These are phyloP conservation scores for Linum usitatissimum DNA, from an alignment of 345 rosid genomes.

Conservation along the genomic window DNA sequence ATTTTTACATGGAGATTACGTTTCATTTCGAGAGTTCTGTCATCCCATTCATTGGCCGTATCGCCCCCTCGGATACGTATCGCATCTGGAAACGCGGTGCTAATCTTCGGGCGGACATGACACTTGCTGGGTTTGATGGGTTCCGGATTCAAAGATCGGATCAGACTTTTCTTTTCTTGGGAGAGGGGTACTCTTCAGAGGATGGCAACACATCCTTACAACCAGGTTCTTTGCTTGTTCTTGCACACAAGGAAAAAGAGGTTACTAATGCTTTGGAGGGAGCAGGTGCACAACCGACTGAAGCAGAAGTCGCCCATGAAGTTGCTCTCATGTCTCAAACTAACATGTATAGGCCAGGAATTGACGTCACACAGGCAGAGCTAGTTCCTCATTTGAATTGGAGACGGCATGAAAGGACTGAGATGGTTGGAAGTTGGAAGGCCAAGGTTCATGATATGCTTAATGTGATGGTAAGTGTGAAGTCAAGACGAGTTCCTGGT, in stretches of 20 bases:
- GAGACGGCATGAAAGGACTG: constrained; percentile 97
- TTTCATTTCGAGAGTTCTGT: constrained; percentile 98
- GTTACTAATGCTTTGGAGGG: constrained; percentile 95
- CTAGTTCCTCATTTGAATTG: constrained; percentile 81
- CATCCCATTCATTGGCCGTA: constrained; percentile 88
- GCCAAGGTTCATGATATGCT: constrained; percentile 96
- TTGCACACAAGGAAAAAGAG: constrained; percentile 91
- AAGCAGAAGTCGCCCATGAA: constrained; percentile 87
- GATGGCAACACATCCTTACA: constrained; percentile 54
- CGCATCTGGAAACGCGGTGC: constrained; percentile 98
- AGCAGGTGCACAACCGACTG: constrained; percentile 88
- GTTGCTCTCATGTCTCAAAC: constrained; percentile 96
- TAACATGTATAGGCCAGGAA: constrained; percentile 98
- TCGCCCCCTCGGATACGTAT: constrained; percentile 98
- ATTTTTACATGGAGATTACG: constrained; percentile 95
- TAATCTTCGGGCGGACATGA: constrained; percentile 97
- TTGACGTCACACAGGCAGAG: constrained; percentile 95
- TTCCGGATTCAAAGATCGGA: constrained; percentile 90
- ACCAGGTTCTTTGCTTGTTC: constrained; percentile 79
- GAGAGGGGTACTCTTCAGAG: constrained; percentile 72
- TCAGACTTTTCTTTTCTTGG: constrained; percentile 80
- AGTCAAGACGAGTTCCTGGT: constrained; percentile 95
- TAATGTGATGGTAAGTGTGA: constrained; percentile 92
- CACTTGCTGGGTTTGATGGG: constrained; percentile 96
- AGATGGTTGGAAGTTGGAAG: constrained; percentile 92